Evolutionary conservation across 1,284 basidiomycete species (phyloP), one percentile per base, ranked within the genome.

Genomic region (Papiliotrema terrestris): DNA sequence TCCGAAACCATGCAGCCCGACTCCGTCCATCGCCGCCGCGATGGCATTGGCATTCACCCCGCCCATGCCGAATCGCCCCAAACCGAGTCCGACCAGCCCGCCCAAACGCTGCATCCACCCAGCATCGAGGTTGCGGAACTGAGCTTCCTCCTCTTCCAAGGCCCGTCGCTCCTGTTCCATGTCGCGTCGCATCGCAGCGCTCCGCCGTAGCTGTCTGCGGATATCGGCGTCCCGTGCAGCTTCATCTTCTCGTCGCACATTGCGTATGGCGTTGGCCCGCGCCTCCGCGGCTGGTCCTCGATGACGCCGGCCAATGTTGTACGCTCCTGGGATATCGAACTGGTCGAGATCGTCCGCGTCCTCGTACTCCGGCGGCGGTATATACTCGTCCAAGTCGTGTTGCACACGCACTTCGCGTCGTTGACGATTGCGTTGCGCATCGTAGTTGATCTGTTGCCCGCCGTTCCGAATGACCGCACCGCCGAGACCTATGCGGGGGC

Each of bases 391-490:
- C 25, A 2, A 4, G 25, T 44, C 9, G 46, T 35, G 23, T 14
- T n/a, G 25, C 14, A 41, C 39, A 20, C 17, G 14, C n/a, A 25
- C 39, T 26, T 9, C 19, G 9, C 43, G 13, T 39, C 37, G 45
- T 19, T n/a, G 45, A 36, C 39, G 49, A 20, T 8, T n/a, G 6
- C 29, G 22, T 23, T n/a, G 51, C 15, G 37, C 47, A 13, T 49
- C 45, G 35, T 46, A 68, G 32, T 56, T 58, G 20, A 68, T 52
- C n/a, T 59, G 57, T 19, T 54, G 50, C 36, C 54, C 25, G 3
- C 65, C 66, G 1, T 26, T 25, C 22, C 63, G 63, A 13, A 63
- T 47, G 15, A 67, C 62, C 0, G 68, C 68, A 4, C 56, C 61
- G 14, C 58, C 55, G 11, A 62, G 54, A 8, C 49, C 15, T 25